A percentile compares a stretch with the other conserved stretches of the same genome.
phyloP scores from a whole-genome alignment of 306 rosid genomes.

The Lupinus albus region DNA sequence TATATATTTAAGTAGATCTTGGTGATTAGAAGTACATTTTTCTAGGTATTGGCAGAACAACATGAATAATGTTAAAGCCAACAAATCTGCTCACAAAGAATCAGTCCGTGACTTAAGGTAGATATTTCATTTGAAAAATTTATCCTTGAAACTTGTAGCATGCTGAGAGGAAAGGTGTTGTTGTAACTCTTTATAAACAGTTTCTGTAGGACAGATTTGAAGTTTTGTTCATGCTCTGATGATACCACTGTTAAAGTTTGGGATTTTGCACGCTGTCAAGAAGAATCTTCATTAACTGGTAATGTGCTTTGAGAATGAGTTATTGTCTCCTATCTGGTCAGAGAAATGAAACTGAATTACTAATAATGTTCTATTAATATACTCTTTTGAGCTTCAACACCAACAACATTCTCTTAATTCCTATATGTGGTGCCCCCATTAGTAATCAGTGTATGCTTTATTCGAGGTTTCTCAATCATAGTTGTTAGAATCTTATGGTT shows the following conservation, averaged over 20 bases:
- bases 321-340: constrained; percentile 26
- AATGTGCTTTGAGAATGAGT: constrained; percentile 66
- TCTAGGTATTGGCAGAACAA: constrained; percentile 97
- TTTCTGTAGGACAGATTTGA: constrained; percentile 96
- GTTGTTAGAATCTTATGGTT: too few species aligned
- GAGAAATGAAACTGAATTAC: constrained; percentile 2
- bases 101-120: constrained; percentile 97
- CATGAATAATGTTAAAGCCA: constrained; percentile 98
- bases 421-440: neutral
- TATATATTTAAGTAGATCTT: constrained; percentile 27
- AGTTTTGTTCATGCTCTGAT: constrained; percentile 98
- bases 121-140: constrained; percentile 28
- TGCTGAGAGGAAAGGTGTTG: constrained; percentile 40
- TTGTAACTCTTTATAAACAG: constrained; percentile 55
- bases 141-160: constrained; percentile 12
- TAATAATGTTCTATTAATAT: neutral
- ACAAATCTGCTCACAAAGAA: constrained; percentile 97
- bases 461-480: neutral
- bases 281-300: constrained; percentile 95
- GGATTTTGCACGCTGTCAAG: constrained; percentile 99
- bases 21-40: constrained; percentile 26
- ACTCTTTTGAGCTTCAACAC: too few species aligned
- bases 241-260: constrained; percentile 95
- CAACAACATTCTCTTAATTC: neutral
- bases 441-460: neutral